These are phyloP conservation scores for Penicillium sp. DNA, from an alignment of 2,329 filamentous ascomycete genomes.

Conservation along the genomic window DNA sequence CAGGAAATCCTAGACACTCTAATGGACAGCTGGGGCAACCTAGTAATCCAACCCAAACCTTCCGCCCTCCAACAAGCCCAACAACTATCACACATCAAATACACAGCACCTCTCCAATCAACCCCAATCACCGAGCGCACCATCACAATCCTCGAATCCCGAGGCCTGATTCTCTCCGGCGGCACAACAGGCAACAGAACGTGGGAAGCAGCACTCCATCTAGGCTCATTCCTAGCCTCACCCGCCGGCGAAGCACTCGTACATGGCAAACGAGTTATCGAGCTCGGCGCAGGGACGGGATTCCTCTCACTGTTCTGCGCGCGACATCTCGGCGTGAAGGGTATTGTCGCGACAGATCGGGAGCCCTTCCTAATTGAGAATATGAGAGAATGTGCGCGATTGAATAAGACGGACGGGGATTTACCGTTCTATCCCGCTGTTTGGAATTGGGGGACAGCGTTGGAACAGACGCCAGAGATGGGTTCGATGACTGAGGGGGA, in stretches of 20 bases:
- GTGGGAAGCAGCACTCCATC: constrained; percentile 64
- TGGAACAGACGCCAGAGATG: constrained; percentile 16
- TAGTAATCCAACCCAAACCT: constrained; percentile 62
- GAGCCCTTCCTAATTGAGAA: constrained; percentile 45
- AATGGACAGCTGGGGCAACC: constrained; percentile 61
- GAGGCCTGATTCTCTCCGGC: constrained; percentile 53
- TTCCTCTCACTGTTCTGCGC: constrained; percentile 61
- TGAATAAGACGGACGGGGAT: constrained; percentile 29
- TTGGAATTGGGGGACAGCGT: constrained; percentile 42
- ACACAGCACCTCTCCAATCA: constrained; percentile 44
- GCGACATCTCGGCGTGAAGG: constrained; percentile 52
- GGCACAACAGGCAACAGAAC: constrained; percentile 64
- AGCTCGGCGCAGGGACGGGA: constrained; percentile 64
- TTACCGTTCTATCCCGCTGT: constrained; percentile 29
- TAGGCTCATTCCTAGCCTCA: constrained; percentile 56
- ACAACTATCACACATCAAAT: constrained; percentile 70
- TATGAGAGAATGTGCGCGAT: constrained; percentile 35
- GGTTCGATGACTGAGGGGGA: not conserved
- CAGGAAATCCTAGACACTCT: constrained; percentile 82
- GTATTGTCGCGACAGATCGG: constrained; percentile 60
- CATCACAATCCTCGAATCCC: constrained; percentile 50
- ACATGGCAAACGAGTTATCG: constrained; percentile 53
- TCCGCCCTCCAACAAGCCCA: constrained; percentile 63
- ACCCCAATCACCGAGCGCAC: constrained; percentile 11
- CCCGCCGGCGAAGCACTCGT: constrained; percentile 46